These are phyloP conservation scores for Cicer chorassanicum DNA, from an alignment of 306 rosid genomes.

Conservation along the genomic window DNA sequence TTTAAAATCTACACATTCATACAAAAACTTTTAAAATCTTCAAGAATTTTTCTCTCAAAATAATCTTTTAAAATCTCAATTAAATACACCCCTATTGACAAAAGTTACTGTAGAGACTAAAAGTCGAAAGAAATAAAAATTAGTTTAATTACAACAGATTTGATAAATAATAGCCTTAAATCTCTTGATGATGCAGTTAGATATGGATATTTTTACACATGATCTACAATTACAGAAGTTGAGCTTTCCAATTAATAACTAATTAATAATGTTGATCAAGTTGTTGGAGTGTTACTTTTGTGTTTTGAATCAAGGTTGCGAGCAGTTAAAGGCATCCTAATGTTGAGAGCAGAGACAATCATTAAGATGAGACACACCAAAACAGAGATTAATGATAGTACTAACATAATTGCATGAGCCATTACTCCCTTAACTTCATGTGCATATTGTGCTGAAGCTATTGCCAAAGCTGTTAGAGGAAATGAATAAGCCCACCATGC, in stretches of 20 bases:
- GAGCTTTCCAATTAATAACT: background rate
- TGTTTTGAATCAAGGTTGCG: background rate
- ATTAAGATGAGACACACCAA: slow-evolving; percentile 48
- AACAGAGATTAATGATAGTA: slow-evolving; percentile 47
- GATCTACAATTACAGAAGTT: background rate
- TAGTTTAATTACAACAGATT: no score
- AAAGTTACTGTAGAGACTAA: no score
- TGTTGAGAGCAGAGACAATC: slow-evolving; percentile 40
- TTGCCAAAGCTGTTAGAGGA: slow-evolving; percentile 54
- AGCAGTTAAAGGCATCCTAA: background rate
- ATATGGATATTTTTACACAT: background rate
- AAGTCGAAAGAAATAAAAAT: no score
- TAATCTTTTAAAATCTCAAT: no score
- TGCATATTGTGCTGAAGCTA: slow-evolving; percentile 65
- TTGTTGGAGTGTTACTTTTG: background rate
- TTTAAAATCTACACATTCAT: no score
- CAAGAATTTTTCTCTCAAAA: no score
- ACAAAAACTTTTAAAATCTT: no score
- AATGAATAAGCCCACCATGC: slow-evolving; percentile 77
- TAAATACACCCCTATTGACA: no score
- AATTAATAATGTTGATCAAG: background rate
- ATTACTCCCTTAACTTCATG: slow-evolving; percentile 48
- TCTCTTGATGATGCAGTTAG: no score
- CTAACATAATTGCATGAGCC: slow-evolving; percentile 50
- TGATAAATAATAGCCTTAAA: no score